Evolutionary conservation across 495 filamentous ascomycete species (phyloP).

Genomic region (Aspergillus carlsbadensis): DNA sequence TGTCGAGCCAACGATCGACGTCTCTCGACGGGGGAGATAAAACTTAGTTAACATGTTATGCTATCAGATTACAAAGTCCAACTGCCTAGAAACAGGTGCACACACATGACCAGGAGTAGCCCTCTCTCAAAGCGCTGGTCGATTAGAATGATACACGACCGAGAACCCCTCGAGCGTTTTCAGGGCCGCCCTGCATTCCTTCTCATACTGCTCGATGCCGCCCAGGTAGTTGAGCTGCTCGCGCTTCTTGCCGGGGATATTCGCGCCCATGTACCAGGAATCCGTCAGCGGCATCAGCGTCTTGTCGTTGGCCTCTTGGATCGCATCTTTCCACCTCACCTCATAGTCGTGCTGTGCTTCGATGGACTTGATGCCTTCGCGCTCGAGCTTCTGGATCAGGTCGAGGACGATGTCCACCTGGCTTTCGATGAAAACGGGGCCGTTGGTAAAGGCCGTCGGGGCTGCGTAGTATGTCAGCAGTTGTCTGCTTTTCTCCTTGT

Average conservation of each 20-base stretch:
- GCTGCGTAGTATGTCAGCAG: too few species aligned
- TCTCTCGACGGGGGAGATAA: too few species aligned
- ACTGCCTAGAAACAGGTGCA: too few species aligned
- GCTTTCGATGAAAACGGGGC: slow-evolving; percentile 49
- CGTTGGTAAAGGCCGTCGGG: slow-evolving; percentile 50
- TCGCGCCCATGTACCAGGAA: neutral
- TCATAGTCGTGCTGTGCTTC: neutral
- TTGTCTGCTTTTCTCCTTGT: too few species aligned
- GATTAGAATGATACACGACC: slow-evolving; percentile 5
- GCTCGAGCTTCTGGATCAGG: slow-evolving; percentile 22
- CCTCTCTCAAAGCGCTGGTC: slow-evolving; percentile 31
- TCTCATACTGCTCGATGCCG: neutral
- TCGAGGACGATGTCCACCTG: slow-evolving; percentile 53
- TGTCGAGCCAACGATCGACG: too few species aligned
- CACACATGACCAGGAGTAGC: too few species aligned
- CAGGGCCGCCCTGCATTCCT: neutral
- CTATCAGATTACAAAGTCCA: too few species aligned
- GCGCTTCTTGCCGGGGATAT: neutral
- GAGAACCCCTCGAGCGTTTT: neutral
- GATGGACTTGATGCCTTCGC: neutral
- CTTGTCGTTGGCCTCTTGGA: neutral
- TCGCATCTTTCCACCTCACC: neutral
- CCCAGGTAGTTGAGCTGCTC: neutral
- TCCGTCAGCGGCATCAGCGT: neutral
- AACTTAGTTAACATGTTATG: too few species aligned